Evolutionary conservation across 805 yeast genomes (phyloP).

Genomic region (Grigorovia humatica): DNA sequence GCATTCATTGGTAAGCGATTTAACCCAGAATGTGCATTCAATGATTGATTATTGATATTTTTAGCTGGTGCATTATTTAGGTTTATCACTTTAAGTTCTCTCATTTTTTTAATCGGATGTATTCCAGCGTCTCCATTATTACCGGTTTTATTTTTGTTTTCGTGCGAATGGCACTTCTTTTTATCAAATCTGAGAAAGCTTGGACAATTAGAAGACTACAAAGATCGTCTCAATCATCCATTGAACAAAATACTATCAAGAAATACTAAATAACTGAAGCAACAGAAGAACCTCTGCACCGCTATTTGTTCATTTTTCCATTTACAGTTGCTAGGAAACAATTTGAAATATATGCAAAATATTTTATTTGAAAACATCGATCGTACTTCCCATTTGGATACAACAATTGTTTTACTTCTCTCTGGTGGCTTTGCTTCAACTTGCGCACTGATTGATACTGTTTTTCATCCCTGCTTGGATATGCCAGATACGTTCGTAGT

Average conservation of each 20-base stretch:
- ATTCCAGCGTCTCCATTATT: too few species aligned
- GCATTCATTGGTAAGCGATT: too few species aligned
- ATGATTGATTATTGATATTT: too few species aligned
- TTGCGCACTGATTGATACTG: slow-evolving; percentile 32
- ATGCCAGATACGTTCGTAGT: slow-evolving; percentile 43
- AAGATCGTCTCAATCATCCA: slow-evolving; percentile 31
- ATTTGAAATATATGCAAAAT: slow-evolving; percentile 43
- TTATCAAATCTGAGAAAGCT: slow-evolving; percentile 34
- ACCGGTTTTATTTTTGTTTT: too few species aligned
- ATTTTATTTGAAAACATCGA: slow-evolving; percentile 38
- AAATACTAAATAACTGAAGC: slow-evolving; percentile 41
- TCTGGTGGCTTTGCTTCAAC: slow-evolving; percentile 39
- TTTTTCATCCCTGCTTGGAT: slow-evolving; percentile 38
- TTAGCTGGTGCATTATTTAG: too few species aligned
- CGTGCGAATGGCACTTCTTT: too few species aligned
- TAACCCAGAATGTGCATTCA: too few species aligned
- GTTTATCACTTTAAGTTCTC: too few species aligned
- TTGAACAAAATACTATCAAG: slow-evolving; percentile 40
- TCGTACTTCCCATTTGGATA: slow-evolving; percentile 31
- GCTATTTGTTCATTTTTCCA: slow-evolving; percentile 34
- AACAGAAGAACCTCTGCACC: slow-evolving; percentile 40
- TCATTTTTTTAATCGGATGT: too few species aligned
- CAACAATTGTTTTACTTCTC: slow-evolving; percentile 46
- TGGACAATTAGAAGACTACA: slow-evolving; percentile 39
- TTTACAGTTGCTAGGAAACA: slow-evolving; percentile 41